Evolutionary conservation across 306 rosid species (phyloP), one percentile per base, ranked within the genome.

Genomic region (Begonia masoniana): DNA sequence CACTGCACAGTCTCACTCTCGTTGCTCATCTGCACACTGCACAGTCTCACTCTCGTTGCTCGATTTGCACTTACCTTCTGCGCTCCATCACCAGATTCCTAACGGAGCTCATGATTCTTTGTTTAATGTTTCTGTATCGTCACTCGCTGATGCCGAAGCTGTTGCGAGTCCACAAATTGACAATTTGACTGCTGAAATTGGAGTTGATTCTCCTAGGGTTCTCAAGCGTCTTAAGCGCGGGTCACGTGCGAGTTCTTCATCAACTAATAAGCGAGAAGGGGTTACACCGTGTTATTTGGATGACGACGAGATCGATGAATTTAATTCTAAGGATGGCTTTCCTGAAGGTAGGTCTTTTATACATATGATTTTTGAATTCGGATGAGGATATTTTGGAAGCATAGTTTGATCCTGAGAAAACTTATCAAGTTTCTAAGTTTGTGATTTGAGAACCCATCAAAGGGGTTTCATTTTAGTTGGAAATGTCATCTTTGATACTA

Each of bases 171-270:
- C 64, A 1, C 68, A 60, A 5, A 75, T 68, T 15, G 35, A 60
- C 12, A 76, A 68, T 10, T 73, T 73, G 54, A 77, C 66, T 13
- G 80, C 55, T 0, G 87, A 82, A 2, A 2, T 61, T 41, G 61
- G 62, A 11, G 36, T 75, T 51, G 67, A 58, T 0, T 76, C 79
- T 0, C 67, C 64, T 46, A 68, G 65, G 16, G 23, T 64, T 15
- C 74, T 87, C 62, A 83, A 81, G 66, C 79, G 96, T 57, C 82
- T 87, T 68, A 77, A 79, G 62, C 81, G 94, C 7, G 91, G 94
- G 3, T 68, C 47, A 4, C 39, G 16, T 17, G 15, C 16, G 6
- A 52, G 59, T 47, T 55, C 57, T 51, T 61, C 65, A 42, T 2
- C 42, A 16, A 26, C 70, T 13, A 55, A 43, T 63, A 17, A 48